These are phyloP conservation scores for Verticillium isaacii DNA, from an alignment of 2,329 filamentous ascomycete species.

Conservation along the genomic window DNA sequence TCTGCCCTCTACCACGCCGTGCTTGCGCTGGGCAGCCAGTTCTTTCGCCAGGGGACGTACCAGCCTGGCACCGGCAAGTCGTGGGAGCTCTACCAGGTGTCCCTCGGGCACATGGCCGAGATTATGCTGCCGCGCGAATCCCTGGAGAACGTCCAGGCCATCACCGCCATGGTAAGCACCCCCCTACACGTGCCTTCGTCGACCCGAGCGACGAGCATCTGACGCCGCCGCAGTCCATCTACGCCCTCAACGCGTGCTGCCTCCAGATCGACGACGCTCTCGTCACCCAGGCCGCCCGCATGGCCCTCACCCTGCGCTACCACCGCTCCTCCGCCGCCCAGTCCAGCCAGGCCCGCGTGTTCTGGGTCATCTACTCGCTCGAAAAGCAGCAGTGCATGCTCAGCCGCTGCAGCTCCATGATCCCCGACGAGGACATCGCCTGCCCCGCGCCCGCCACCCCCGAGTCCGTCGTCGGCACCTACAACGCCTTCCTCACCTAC, in stretches of 20 bases:
- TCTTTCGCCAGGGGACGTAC: constrained; percentile 17
- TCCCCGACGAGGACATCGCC: constrained; percentile 31
- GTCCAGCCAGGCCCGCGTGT: constrained; percentile 18
- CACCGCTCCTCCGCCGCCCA: constrained; percentile 16
- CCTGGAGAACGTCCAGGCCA: neutral
- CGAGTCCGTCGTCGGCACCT: constrained; percentile 23
- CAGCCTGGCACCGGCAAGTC: constrained; percentile 11
- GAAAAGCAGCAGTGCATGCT: constrained; percentile 30
- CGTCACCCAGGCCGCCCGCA: constrained; percentile 26
- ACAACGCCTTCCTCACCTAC: constrained; percentile 28
- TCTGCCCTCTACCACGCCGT: constrained; percentile 26
- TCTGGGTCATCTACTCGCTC: constrained; percentile 34
- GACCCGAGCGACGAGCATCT: too few species aligned
- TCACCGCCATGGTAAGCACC: constrained; percentile 1
- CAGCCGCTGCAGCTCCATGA: constrained; percentile 23
- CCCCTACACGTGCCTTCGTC: too few species aligned
- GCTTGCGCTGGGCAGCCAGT: constrained; percentile 28
- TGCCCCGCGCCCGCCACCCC: constrained; percentile 26
- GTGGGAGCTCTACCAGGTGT: constrained; percentile 15
- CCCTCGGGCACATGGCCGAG: constrained; percentile 13
- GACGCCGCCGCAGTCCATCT: constrained; percentile 22
- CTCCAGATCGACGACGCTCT: constrained; percentile 26
- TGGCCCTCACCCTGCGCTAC: constrained; percentile 24
- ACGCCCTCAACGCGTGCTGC: constrained; percentile 25
- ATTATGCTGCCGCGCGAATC: constrained; percentile 7